Evolutionary conservation across 2,329 filamentous ascomycete genomes (phyloP).

Genomic region (Biscogniauxia sp.): DNA sequence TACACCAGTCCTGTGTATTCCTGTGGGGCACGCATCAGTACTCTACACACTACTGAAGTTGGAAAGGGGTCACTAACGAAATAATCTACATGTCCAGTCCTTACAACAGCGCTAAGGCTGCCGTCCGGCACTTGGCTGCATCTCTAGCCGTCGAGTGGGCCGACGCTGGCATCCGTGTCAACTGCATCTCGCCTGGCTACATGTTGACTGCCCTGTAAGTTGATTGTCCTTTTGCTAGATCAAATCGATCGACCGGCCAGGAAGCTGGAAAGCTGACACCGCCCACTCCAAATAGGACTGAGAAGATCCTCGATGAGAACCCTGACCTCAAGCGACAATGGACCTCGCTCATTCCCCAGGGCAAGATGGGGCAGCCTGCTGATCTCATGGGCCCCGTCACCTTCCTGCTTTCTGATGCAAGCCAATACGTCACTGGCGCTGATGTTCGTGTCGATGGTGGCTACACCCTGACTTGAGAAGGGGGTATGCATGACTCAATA

Average conservation of each 20-base stretch:
- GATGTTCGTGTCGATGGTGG: constrained; percentile 83
- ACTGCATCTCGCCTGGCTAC: constrained; percentile 93
- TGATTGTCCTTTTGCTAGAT: neutral
- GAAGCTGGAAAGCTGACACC: constrained; percentile 11
- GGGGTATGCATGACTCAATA: neutral
- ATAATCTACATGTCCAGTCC: constrained; percentile 45
- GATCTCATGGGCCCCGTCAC: constrained; percentile 93
- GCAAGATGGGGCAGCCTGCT: constrained; percentile 88
- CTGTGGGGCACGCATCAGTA: neutral
- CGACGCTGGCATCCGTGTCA: constrained; percentile 80
- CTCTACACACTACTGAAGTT: neutral
- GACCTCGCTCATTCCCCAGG: constrained; percentile 88
- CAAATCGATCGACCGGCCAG: neutral
- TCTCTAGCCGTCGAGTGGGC: constrained; percentile 96
- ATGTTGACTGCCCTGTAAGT: constrained; percentile 91
- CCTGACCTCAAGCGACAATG: constrained; percentile 86
- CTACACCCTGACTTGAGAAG: constrained; percentile 73
- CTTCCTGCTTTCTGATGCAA: constrained; percentile 79
- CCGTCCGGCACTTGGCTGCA: constrained; percentile 81
- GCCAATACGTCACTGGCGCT: constrained; percentile 68
- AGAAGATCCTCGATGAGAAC: constrained; percentile 93
- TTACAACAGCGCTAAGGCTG: constrained; percentile 92
- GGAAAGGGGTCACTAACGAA: constrained; percentile 11
- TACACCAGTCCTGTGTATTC: constrained; percentile 6
- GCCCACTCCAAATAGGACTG: constrained; percentile 56